These are phyloP conservation scores for Sicyos baderoa DNA, from an alignment of 306 rosid genomes.

Conservation along the genomic window DNA sequence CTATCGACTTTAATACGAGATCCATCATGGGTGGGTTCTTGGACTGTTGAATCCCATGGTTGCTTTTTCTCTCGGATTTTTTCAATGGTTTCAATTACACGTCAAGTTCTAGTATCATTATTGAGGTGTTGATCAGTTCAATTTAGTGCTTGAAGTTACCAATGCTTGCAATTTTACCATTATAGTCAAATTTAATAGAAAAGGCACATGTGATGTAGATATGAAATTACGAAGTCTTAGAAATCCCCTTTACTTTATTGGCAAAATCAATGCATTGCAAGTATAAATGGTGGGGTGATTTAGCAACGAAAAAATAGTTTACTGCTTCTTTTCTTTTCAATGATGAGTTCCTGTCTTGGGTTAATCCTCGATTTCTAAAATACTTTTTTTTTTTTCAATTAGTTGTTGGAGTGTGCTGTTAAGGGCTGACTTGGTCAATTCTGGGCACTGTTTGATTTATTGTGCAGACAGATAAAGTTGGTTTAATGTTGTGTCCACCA, in stretches of 20 bases:
- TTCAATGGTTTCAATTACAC: not conserved
- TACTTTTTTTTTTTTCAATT: not conserved
- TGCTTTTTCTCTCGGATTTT: not conserved
- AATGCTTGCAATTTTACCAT: not conserved
- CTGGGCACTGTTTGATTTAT: not conserved
- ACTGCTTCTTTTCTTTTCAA: conserved; percentile 11
- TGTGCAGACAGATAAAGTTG: not conserved
- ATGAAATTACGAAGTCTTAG: not conserved
- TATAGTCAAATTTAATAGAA: not conserved
- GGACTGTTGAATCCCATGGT: not conserved
- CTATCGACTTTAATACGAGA: not conserved
- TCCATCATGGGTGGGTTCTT: not conserved
- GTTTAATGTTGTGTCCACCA: not conserved
- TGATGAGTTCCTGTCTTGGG: not conserved
- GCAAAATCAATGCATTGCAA: not conserved
- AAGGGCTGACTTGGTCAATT: conserved; percentile 14
- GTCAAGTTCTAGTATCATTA: not conserved
- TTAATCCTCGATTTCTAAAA: not conserved
- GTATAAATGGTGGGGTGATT: not conserved
- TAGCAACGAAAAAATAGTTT: not conserved
- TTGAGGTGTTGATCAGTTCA: not conserved
- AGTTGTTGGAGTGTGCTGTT: conserved; percentile 4
- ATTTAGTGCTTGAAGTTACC: not conserved
- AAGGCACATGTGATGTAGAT: not conserved
- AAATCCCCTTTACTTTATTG: not conserved